phyloP scores from a whole-genome alignment of 2,329 filamentous ascomycete genomes.

The Curvularia lunata region DNA sequence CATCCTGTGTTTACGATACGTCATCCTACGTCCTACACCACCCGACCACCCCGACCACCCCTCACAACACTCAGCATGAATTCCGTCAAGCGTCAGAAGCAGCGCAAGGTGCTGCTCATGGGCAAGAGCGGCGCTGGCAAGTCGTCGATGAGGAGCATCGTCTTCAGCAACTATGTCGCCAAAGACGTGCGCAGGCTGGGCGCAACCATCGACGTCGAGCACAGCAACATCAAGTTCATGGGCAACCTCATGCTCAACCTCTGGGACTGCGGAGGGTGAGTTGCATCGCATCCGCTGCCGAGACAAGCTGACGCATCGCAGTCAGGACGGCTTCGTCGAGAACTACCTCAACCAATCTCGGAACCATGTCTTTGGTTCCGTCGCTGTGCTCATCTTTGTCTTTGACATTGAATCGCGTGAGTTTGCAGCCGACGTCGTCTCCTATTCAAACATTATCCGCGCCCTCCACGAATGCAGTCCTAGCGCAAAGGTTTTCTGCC shows the following conservation, averaged over 20 bases:
- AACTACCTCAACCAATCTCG: constrained; percentile 97
- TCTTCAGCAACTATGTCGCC: constrained; percentile 98
- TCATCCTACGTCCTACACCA: constrained; percentile 14
- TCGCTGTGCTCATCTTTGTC: constrained; percentile 97
- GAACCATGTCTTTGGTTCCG: constrained; percentile 94
- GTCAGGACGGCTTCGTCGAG: constrained; percentile 98
- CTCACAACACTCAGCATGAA: constrained; percentile 37
- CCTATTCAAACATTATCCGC: constrained; percentile 87
- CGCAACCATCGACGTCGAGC: constrained; percentile 97
- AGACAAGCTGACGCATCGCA: constrained; percentile 42
- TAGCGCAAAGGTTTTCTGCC: constrained; percentile 83
- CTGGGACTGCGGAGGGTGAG: constrained; percentile 94
- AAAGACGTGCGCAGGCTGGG: constrained; percentile 92
- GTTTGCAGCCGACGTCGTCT: constrained; percentile 89
- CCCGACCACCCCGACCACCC: not conserved
- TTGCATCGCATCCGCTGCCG: not conserved
- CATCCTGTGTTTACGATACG: constrained; percentile 23
- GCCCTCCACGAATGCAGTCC: constrained; percentile 86
- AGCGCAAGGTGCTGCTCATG: constrained; percentile 65
- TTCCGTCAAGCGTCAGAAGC: constrained; percentile 57
- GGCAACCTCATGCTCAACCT: constrained; percentile 96
- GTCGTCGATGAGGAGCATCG: constrained; percentile 97
- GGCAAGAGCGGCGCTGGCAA: constrained; percentile 97
- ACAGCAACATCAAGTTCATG: constrained; percentile 98
- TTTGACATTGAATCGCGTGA: constrained; percentile 98